These are phyloP conservation scores for Daldinia grandis DNA, from an alignment of 495 filamentous ascomycete genomes.

Conservation along the genomic window DNA sequence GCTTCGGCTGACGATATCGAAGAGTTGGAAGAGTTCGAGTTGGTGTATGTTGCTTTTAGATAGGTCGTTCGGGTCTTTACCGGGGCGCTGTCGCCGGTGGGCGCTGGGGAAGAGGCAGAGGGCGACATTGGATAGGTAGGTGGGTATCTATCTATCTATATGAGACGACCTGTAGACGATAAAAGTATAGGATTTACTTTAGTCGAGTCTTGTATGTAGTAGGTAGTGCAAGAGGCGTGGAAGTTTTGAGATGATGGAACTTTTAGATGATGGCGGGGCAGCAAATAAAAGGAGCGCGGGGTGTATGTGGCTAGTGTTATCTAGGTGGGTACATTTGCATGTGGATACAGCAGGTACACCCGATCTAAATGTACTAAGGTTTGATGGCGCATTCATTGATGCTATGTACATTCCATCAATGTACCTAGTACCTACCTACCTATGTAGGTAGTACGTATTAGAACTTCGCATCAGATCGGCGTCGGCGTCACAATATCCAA, in stretches of 20 bases:
- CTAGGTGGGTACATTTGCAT: background rate
- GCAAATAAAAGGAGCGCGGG: conserved; percentile 1
- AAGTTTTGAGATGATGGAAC: background rate
- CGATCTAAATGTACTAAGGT: background rate
- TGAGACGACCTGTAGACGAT: background rate
- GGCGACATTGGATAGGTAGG: conserved; percentile 16
- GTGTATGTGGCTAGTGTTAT: conserved; percentile 12
- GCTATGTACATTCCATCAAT: background rate
- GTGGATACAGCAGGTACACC: background rate
- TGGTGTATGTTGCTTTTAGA: conserved; percentile 63
- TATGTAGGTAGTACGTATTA: background rate
- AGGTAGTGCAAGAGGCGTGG: no score
- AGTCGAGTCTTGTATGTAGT: background rate
- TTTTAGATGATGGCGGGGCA: background rate
- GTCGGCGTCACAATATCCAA: background rate
- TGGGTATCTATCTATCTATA: no score
- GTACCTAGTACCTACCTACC: background rate
- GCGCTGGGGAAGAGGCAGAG: background rate
- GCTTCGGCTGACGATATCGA: conserved; percentile 45
- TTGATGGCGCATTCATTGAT: background rate
- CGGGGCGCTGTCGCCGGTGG: background rate
- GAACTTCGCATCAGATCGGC: background rate
- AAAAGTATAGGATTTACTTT: background rate
- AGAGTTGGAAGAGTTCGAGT: conserved; percentile 58
- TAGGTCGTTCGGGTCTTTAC: background rate